Conservation (phyloP, 2,329 filamentous ascomycete species). For the Fusarium sp. region DNA sequence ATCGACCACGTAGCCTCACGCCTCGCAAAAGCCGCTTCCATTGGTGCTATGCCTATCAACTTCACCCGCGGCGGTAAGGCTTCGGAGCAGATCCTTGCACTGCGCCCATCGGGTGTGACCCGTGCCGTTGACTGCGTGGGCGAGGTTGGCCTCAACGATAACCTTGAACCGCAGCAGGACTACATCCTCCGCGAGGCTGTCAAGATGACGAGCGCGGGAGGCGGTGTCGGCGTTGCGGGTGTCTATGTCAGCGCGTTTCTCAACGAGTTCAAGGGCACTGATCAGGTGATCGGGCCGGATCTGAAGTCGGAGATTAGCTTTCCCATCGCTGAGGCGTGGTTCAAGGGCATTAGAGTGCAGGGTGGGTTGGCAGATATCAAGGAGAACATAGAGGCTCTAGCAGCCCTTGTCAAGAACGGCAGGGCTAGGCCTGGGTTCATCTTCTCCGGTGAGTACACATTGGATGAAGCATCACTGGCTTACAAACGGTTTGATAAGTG, state of each 20-base stretch:
- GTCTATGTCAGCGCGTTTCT: background rate
- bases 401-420: constrained; percentile 10
- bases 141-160: constrained; percentile 11
- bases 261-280: background rate
- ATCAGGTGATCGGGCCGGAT: background rate
- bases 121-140: constrained; percentile 17
- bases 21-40: constrained; percentile 12
- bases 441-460: constrained; percentile 18
- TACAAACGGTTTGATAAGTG: constrained; percentile 7
- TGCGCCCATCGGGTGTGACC: constrained; percentile 10
- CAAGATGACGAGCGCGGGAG: constrained; percentile 2
- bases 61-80: constrained; percentile 23
- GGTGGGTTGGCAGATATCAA: constrained; percentile 12
- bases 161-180: constrained; percentile 15
- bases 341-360: background rate
- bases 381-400: constrained; percentile 2
- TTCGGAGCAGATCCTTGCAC: constrained; percentile 25
- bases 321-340: constrained; percentile 1
- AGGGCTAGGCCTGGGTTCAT: constrained; percentile 4
- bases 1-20: constrained; percentile 20
- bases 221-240: constrained; percentile 13
- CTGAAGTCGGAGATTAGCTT: constrained; percentile 15
- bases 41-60: constrained; percentile 28
- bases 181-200: constrained; percentile 10
- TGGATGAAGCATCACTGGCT: background rate